phyloP scores from a whole-genome alignment of 2,329 filamentous ascomycete species.

The Nothophoma quercina region DNA sequence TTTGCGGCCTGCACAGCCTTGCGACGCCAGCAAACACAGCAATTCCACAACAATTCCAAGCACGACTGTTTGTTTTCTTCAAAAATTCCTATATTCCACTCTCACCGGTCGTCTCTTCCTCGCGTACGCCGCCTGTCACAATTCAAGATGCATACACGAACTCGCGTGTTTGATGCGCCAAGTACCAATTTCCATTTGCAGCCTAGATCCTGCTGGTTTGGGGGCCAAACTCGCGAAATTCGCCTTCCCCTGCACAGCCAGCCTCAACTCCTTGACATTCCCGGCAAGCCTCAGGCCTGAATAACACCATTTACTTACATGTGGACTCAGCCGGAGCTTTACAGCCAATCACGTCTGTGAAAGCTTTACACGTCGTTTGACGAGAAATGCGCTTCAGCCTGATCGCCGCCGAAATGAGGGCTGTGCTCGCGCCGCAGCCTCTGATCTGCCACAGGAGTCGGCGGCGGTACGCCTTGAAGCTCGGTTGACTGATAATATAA shows the following conservation, averaged over 20 bases:
- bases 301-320: background rate
- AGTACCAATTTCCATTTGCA: slow-evolving; percentile 4
- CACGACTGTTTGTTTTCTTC: background rate
- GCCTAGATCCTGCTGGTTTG: slow-evolving; percentile 6
- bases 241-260: slow-evolving; percentile 32
- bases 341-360: background rate
- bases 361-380: background rate
- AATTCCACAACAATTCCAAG: background rate
- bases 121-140: background rate
- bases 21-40: background rate
- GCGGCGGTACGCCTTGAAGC: slow-evolving; percentile 25
- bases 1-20: slow-evolving; percentile 27
- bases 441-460: slow-evolving; percentile 2
- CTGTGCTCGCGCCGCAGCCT: slow-evolving; percentile 26
- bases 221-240: slow-evolving; percentile 17
- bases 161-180: background rate
- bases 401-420: slow-evolving; percentile 25
- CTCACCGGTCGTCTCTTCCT: no score
- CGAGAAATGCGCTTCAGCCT: slow-evolving; percentile 3
- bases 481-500: slow-evolving; percentile 6
- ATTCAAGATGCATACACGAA: background rate
- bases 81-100: no score
- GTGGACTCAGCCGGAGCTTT: background rate
- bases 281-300: background rate
- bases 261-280: background rate